Evolutionary conservation across 495 filamentous ascomycete genomes (phyloP), one percentile per base, ranked within the genome.

Genomic region (Hyaloscypha finlandica): DNA sequence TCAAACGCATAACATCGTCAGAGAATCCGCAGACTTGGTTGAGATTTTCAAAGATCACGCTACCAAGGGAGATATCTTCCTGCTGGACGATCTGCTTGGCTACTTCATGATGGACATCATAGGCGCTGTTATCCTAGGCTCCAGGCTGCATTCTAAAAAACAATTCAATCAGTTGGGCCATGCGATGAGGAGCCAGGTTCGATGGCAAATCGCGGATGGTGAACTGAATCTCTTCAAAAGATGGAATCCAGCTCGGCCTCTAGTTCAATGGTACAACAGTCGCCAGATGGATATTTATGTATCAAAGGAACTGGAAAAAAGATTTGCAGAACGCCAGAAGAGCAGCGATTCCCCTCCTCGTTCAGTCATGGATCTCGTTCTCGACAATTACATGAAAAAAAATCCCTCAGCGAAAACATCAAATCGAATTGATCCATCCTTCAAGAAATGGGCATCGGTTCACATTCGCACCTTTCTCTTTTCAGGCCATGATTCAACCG

Each of bases 21-120:
- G 79, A 39, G 75, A 79, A 65, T 71, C 77, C 30, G 52, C 67
- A 19, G 59, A 74, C 14, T 80, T 79, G 52, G 45, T 75, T 8
- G 65, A 72, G n/a, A 73, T 71, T 48, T 68, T 81, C 0, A 76
- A 77, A 11, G 68, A 74, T 31, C 67, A 74, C 61, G 71, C 71
- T 30, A 22, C 51, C 11, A 66, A 54, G 1, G 75, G 73, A 12
- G 72, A 75, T 45, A 59, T 77, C 30, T 75, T 79, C 33, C 63
- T 89, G 75, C 74, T 92, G 55, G 69, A 77, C 91, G 74, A 84
- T 39, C 30, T 56, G 1, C 84, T 19, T 84, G 87, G 39, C 86
- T 87, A 70, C 79, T 93, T 76, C 62, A 79, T 89, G 71, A 81
- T 92, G 79, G 90, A 93, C 72, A 90, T 93, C 68, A 81, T 78